A percentile compares a stretch with the other conserved stretches of the same genome.
phyloP scores from a whole-genome alignment of 2,329 filamentous ascomycete species.

The Chrysosporium keratinophilum region DNA sequence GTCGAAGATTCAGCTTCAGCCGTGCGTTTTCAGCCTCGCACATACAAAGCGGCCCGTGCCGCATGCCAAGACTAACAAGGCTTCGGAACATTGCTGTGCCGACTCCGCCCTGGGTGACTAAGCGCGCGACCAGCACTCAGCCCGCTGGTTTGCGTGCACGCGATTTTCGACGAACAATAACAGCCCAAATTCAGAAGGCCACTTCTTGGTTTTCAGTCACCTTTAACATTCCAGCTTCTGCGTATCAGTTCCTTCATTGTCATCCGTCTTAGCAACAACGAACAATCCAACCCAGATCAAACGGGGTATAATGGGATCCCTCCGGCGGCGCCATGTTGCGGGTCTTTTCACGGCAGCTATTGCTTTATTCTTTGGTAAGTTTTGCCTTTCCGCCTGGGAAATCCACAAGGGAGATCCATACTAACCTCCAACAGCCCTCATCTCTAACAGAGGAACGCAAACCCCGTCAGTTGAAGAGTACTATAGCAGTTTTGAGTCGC shows the following conservation, averaged over 20 bases:
- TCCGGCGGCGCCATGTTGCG: neutral
- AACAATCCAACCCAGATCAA: neutral
- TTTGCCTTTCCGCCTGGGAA: neutral
- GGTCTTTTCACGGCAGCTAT: neutral
- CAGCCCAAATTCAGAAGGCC: too few relatives aligned
- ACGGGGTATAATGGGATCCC: neutral
- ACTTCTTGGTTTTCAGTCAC: too few relatives aligned
- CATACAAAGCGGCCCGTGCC: too few relatives aligned
- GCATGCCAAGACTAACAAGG: too few relatives aligned
- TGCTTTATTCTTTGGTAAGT: neutral
- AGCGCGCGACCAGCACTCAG: too few relatives aligned
- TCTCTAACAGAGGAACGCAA: neutral
- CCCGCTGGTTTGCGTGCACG: too few relatives aligned
- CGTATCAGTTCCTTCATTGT: neutral
- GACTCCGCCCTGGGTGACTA: too few relatives aligned
- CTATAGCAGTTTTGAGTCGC: slow-evolving; percentile 21
- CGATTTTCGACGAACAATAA: too few relatives aligned
- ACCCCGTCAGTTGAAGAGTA: neutral
- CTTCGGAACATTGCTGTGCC: too few relatives aligned
- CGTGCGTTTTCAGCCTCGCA: too few relatives aligned
- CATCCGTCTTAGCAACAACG: neutral
- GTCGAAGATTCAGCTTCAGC: too few relatives aligned
- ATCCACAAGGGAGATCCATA: neutral
- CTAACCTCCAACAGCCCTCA: neutral
- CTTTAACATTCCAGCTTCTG: too few relatives aligned